Evolutionary conservation across 148 eudicot genomes (phyloP).

Genomic region (Chenopodium formosanum): DNA sequence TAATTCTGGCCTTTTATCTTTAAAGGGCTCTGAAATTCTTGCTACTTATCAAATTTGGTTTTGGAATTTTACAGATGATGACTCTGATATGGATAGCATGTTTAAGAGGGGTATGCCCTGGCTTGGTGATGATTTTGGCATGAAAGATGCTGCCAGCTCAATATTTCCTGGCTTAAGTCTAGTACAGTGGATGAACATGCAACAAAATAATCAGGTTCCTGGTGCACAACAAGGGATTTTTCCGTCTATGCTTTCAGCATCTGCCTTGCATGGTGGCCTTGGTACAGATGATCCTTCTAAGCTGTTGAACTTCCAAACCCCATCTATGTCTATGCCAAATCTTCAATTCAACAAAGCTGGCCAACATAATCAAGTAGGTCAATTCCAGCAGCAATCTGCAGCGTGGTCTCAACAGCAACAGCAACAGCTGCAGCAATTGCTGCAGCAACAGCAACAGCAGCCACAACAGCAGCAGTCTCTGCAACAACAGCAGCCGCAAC

Average conservation of each 20-base stretch:
- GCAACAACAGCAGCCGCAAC: slow-evolving; percentile 63
- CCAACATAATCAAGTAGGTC: slow-evolving; percentile 51
- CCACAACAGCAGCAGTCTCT: slow-evolving; percentile 36
- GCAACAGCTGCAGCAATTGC: slow-evolving; percentile 57
- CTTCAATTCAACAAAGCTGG: slow-evolving; percentile 61
- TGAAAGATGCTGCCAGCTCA: slow-evolving; percentile 80
- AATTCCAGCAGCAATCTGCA: slow-evolving; percentile 49
- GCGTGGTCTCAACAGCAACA: slow-evolving; percentile 73
- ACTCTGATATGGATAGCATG: slow-evolving; percentile 65
- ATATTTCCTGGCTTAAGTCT: slow-evolving; percentile 85
- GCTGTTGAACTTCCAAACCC: slow-evolving; percentile 75
- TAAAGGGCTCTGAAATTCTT: background rate
- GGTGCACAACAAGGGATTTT: slow-evolving; percentile 57
- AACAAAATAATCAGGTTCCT: slow-evolving; percentile 71
- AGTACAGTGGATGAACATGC: slow-evolving; percentile 99
- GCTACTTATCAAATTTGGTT: background rate
- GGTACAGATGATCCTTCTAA: slow-evolving; percentile 75
- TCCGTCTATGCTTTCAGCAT: slow-evolving; percentile 51
- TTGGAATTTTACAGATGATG: slow-evolving; percentile 55
- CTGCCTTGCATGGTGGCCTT: slow-evolving; percentile 42
- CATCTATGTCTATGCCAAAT: slow-evolving; percentile 47
- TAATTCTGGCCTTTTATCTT: background rate
- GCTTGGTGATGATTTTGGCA: slow-evolving; percentile 75
- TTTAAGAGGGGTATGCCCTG: slow-evolving; percentile 88
- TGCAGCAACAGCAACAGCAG: slow-evolving; percentile 48